Conservation (phyloP, 139 green algal species). For the Mesotaenium endlicherianum region DNA sequence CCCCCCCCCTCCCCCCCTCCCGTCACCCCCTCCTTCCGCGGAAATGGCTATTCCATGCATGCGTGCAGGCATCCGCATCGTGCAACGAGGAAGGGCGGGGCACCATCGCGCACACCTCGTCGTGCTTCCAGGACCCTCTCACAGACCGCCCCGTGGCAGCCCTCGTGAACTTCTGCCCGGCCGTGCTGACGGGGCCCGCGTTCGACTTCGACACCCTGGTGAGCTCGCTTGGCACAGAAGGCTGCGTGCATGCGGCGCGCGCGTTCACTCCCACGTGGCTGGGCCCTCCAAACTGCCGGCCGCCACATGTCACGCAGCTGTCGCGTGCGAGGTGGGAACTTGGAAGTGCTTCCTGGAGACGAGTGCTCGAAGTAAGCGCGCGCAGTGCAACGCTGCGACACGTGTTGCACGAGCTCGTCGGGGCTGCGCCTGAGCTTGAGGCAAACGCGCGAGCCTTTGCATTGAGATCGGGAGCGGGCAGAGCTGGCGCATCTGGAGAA, state of each 20-base stretch:
- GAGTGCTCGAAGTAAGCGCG: not conserved
- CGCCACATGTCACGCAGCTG: not conserved
- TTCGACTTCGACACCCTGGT: not conserved
- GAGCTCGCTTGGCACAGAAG: too few relatives aligned
- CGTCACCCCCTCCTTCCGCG: not conserved
- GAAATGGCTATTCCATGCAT: not conserved
- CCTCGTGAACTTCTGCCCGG: constrained; percentile 45
- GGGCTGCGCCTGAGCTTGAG: too few relatives aligned
- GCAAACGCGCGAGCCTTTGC: too few relatives aligned
- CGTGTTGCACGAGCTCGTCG: too few relatives aligned
- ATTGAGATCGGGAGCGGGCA: too few relatives aligned
- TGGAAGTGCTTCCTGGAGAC: not conserved
- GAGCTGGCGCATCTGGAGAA: too few relatives aligned
- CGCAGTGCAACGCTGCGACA: not conserved
- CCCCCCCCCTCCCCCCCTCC: not conserved
- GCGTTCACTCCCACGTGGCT: not conserved
- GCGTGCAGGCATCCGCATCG: not conserved
- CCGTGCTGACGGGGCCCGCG: not conserved
- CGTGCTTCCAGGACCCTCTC: constrained; percentile 7
- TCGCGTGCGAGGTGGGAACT: not conserved
- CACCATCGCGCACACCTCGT: constrained; percentile 18
- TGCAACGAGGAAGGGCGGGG: not conserved
- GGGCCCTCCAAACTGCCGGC: not conserved
- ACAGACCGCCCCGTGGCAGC: constrained; percentile 26
- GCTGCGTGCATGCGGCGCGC: not conserved